Base-by-base conservation (phyloP, 108 stramenopile species). In the Fistulifera pelliculosa region DNA sequence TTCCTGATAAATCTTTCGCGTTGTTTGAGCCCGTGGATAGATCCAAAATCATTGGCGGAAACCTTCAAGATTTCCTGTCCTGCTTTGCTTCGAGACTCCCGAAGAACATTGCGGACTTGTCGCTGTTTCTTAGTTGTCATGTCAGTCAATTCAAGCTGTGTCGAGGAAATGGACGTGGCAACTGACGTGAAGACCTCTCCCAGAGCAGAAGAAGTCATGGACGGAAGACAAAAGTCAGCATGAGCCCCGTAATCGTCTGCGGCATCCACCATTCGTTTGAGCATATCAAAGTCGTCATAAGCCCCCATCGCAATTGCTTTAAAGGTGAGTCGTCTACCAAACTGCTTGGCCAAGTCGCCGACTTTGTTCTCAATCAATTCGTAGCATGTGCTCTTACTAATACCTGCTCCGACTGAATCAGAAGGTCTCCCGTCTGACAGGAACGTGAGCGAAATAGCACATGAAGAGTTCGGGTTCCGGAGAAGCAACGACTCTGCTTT, bases 351-450 rank as follows among this genome's bases (percentile, higher is more conserved):
- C 13, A 75, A 45, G 16, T 35, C 22, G 1, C 47, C 58, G 0
- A 68, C 49, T 28, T 49, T 64, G 14, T 35, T 35, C 31, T 54
- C 55, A 12, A 25, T 19, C 14, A 60, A 47, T 35, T 66, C 56
- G 7, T 52, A 17, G 11, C n/a, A n/a, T n/a, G n/a, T n/a, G n/a
- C n/a, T n/a, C n/a, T n/a, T n/a, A n/a, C n/a, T n/a, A n/a, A n/a
- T n/a, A n/a, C n/a, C n/a, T n/a, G n/a, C 16, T 45, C 48, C 47
- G 2, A 11, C 25, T 3, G n/a, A 16, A 18, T 83, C 81, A 0
- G 70, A 68, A 14, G 81, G 77, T 27, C 38, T 43, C 1, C 81
- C 77, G 52, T 83, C 81, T 6, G 73, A 71, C 12, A 83, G 56
- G 40, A 83, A 77, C 23, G 52, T 15, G 48, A 62, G 66, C 8